phyloP scores from a whole-genome alignment of 441 rosid genomes.

The Populus trichocarpa region DNA sequence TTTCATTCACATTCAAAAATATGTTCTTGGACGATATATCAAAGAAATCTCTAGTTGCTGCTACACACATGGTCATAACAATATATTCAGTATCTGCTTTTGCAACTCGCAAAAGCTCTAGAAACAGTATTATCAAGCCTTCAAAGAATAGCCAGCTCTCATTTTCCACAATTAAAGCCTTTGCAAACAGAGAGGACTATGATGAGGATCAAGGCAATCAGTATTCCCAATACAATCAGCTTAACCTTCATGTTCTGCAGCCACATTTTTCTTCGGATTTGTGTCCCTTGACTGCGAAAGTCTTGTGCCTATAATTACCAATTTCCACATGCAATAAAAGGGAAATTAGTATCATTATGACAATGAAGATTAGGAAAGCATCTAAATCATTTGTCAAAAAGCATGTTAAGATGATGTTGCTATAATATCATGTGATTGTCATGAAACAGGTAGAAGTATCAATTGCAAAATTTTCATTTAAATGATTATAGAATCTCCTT shows the following conservation, averaged over 20 bases:
- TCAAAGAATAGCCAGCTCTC: neutral
- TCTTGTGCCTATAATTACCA: slow-evolving; percentile 55
- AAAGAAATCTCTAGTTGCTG: neutral
- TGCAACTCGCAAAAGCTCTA: slow-evolving; percentile 2
- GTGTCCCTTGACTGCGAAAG: slow-evolving; percentile 48
- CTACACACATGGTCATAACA: slow-evolving; percentile 17
- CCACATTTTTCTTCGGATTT: slow-evolving; percentile 77
- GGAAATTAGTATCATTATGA: neutral
- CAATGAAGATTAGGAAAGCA: too few species aligned
- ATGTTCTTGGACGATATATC: neutral
- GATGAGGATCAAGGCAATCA: slow-evolving; percentile 68
- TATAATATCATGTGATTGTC: neutral
- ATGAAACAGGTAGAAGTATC: neutral
- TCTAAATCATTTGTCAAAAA: neutral
- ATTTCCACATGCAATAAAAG: neutral
- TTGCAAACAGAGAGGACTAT: slow-evolving; percentile 61
- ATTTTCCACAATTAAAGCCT: slow-evolving; percentile 56
- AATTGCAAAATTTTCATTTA: neutral
- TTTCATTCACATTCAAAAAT: neutral
- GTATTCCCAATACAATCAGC: slow-evolving; percentile 57
- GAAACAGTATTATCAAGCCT: neutral
- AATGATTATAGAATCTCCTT: neutral
- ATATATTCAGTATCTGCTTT: slow-evolving; percentile 10
- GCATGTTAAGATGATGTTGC: neutral
- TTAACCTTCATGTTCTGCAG: slow-evolving; percentile 74